A percentile compares a stretch with the other conserved stretches of the same genome.
These are phyloP conservation scores for Mycena alexandri DNA, from an alignment of 768 basidiomycete species.

Conservation along the genomic window DNA sequence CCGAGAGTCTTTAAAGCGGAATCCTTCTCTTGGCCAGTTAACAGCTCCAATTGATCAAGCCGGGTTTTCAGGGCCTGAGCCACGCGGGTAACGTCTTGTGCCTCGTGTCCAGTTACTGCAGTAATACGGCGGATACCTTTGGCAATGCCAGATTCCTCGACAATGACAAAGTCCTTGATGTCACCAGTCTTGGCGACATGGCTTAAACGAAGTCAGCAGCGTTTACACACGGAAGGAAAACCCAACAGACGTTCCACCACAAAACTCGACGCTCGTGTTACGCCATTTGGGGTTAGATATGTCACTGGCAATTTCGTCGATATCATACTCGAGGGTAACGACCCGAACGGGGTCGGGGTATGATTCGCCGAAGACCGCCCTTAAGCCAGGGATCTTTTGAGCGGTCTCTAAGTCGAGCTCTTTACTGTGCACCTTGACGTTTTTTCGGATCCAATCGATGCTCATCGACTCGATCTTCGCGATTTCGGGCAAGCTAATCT, in stretches of 20 bases:
- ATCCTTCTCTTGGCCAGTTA: conserved; percentile 87
- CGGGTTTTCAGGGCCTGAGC: conserved; percentile 73
- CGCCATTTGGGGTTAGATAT: conserved; percentile 93
- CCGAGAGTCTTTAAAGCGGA: conserved; percentile 84
- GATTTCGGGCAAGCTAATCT: conserved; percentile 82
- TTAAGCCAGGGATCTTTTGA: conserved; percentile 89
- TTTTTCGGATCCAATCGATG: conserved; percentile 90
- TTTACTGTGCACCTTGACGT: conserved; percentile 90
- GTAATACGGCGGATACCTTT: conserved; percentile 97
- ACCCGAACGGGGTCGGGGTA: conserved; percentile 99
- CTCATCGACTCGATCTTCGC: conserved; percentile 86
- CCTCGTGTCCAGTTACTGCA: conserved; percentile 95
- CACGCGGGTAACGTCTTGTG: conserved; percentile 79
- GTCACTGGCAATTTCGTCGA: conserved; percentile 89
- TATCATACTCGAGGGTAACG: conserved; percentile 88
- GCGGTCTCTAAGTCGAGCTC: conserved; percentile 85
- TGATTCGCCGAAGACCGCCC: conserved; percentile 97
- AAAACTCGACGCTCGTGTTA: conserved; percentile 94
- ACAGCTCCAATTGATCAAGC: conserved; percentile 71
- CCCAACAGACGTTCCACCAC: conserved; percentile 91
- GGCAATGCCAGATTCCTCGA: conserved; percentile 96
- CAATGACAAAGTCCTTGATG: conserved; percentile 96
- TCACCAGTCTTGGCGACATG: conserved; percentile 97
- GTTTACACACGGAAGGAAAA: background rate
- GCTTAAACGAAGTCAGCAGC: conserved; percentile 52